Evolutionary conservation across 108 stramenopile genomes (phyloP), one percentile per base, ranked within the genome.

Genomic region (Mediolabrus comicus): DNA sequence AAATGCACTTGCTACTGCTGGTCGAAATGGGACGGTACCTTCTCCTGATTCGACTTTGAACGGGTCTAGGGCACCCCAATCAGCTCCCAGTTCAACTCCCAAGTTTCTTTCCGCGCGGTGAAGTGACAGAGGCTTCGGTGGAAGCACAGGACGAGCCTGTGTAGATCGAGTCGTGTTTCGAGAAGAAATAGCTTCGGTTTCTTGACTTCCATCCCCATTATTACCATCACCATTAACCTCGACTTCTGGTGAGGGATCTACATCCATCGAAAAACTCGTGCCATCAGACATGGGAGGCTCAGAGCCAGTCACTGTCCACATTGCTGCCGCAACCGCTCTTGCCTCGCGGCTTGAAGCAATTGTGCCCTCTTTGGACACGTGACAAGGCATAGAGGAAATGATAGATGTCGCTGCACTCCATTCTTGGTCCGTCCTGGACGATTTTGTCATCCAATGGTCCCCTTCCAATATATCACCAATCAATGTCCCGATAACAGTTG

Each of bases 311-410:
- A 86, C 79, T 68, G 86, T 75, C 94, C 94, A 95, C 87, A 95
- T 91, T 25, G 84, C 76, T 26, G 94, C 84, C 46, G 94, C 89
- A 19, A 85, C 74, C 12, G 94, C 86, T 41, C 94, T 72, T 29
- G 94, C 94, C 71, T 95, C 94, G 33, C 87, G 79, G 27, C 89
- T 81, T 46, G 79, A 81, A 16, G 91, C 72, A 5, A 92, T 26
- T 61, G 84, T 86, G 26, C 88, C 94, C 39, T 87, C 94, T 69
- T 87, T 77, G 11, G 94, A 84, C 19, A 89, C 89, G 71, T 95
- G 94, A 32, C 94, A 89, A 12, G 84, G 67, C 67, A 83, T 89
- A 27, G 88, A 73, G 30, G 89, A 66, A 69, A 91, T 79, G n/a
- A 91, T 63, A 7, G 87, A 70, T 53, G 89, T 83, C n/a, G 88